Percentiles rank a stretch among this genome's conserved stretches.
Conservation (phyloP, 768 basidiomycete genomes). For the Lentinula edodes region DNA sequence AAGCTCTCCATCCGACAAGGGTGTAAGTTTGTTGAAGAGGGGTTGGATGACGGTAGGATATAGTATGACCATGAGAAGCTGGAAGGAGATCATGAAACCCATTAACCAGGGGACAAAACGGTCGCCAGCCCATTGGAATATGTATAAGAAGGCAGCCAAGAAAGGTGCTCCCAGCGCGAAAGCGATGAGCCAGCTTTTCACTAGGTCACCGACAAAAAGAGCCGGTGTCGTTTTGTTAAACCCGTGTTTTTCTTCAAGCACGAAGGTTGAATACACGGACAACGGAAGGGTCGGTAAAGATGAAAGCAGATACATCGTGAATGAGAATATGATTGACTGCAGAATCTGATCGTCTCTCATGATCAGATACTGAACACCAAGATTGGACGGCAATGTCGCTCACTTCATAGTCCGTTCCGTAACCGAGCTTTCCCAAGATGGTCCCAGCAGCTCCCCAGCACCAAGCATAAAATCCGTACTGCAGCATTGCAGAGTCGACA, state of each 20-base stretch:
- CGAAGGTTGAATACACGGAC: slow-evolving; percentile 83
- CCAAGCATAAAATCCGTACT: slow-evolving; percentile 78
- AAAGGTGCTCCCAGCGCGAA: slow-evolving; percentile 78
- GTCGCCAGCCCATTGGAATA: slow-evolving; percentile 92
- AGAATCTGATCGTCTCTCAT: slow-evolving; percentile 47
- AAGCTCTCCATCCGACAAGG: slow-evolving; percentile 72
- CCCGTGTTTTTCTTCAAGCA: slow-evolving; percentile 90
- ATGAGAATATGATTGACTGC: slow-evolving; percentile 78
- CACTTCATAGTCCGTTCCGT: slow-evolving; percentile 71
- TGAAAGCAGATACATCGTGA: slow-evolving; percentile 59
- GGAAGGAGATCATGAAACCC: slow-evolving; percentile 86
- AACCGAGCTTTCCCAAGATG: slow-evolving; percentile 48
- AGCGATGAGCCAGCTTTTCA: slow-evolving; percentile 75
- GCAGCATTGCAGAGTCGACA: slow-evolving; percentile 64
- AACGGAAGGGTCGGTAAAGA: slow-evolving; percentile 70
- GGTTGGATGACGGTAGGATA: slow-evolving; percentile 91
- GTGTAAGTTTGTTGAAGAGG: slow-evolving; percentile 94
- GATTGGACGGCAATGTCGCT: slow-evolving; percentile 11
- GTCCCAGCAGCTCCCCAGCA: slow-evolving; percentile 66
- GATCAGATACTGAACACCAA: neutral
- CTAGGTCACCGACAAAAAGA: slow-evolving; percentile 71
- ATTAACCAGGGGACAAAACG: slow-evolving; percentile 92
- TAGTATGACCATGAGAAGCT: slow-evolving; percentile 75
- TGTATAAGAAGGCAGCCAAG: slow-evolving; percentile 78
- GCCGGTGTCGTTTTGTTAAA: slow-evolving; percentile 90